Conservation (phyloP, 345 rosid species). For the Aurinia saxatilis region DNA sequence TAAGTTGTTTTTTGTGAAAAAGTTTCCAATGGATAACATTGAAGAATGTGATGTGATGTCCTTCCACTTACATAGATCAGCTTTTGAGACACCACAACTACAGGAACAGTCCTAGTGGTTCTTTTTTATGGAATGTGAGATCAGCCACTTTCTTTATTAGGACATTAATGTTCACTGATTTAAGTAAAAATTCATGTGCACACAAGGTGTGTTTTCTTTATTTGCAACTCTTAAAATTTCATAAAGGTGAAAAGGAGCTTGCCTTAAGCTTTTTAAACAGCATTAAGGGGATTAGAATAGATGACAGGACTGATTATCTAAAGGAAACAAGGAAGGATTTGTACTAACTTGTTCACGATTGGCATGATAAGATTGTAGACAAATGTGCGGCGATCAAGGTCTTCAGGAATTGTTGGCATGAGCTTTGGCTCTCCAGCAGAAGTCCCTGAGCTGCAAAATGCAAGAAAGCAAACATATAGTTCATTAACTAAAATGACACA, state of each 20-base stretch:
- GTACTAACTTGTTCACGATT: conserved; percentile 65
- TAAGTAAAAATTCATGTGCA: not conserved
- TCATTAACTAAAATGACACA: not conserved
- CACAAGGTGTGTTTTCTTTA: not conserved
- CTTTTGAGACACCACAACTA: conserved; percentile 15
- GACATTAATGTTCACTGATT: not conserved
- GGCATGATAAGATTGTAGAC: conserved; percentile 84
- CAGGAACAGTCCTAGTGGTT: conserved; percentile 19
- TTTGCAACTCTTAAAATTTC: not conserved
- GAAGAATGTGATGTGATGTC: conserved; percentile 18
- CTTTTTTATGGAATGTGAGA: conserved; percentile 18
- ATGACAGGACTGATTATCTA: not conserved
- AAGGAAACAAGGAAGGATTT: not conserved
- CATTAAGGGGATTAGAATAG: not conserved
- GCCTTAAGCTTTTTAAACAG: not conserved
- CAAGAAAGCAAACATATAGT: not conserved
- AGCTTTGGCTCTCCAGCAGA: conserved; percentile 87
- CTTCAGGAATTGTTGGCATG: conserved; percentile 93
- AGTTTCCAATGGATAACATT: not conserved
- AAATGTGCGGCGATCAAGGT: conserved; percentile 78
- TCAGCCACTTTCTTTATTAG: conserved; percentile 7
- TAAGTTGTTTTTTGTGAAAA: not conserved
- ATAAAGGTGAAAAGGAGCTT: conserved; percentile 1
- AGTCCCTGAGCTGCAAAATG: conserved; percentile 74
- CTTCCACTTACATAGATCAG: conserved; percentile 10